Evolutionary conservation across 2,329 filamentous ascomycete species (phyloP).

Genomic region (Cytospora paraplurivora): DNA sequence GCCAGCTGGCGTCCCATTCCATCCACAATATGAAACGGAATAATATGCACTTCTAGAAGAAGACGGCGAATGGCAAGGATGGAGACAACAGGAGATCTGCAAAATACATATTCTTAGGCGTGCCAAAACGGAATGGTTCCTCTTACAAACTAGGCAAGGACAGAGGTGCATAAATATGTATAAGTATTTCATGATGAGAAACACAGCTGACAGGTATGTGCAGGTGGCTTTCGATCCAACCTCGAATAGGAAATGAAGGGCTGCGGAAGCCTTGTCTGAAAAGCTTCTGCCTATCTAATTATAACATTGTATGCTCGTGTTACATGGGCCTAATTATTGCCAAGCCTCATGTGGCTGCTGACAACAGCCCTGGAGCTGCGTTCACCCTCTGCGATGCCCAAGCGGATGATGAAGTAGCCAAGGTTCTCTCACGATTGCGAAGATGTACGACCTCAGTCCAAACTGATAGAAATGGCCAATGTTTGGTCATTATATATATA

Average conservation of each 20-base stretch:
- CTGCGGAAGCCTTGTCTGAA: not conserved
- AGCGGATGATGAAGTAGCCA: not conserved
- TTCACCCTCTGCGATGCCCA: no score
- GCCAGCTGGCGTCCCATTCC: no score
- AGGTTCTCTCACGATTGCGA: not conserved
- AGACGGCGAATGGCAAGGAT: no score
- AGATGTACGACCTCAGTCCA: not conserved
- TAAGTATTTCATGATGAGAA: no score
- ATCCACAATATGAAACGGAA: no score
- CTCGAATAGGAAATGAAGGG: not conserved
- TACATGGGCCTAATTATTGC: not conserved
- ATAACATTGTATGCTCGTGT: not conserved
- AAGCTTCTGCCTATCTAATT: not conserved
- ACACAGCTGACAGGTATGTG: not conserved
- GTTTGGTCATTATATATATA: not conserved
- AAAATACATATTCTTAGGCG: no score
- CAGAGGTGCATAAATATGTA: not conserved
- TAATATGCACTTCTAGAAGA: no score
- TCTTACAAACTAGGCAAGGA: not conserved
- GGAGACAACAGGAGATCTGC: no score
- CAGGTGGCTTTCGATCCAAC: not conserved
- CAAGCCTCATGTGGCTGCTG: not conserved
- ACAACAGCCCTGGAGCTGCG: not conserved
- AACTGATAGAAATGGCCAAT: not conserved
- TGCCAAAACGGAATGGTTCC: not conserved